Base-by-base conservation (phyloP, 176 grass and related monocot genomes). In the Lolium perenne region DNA sequence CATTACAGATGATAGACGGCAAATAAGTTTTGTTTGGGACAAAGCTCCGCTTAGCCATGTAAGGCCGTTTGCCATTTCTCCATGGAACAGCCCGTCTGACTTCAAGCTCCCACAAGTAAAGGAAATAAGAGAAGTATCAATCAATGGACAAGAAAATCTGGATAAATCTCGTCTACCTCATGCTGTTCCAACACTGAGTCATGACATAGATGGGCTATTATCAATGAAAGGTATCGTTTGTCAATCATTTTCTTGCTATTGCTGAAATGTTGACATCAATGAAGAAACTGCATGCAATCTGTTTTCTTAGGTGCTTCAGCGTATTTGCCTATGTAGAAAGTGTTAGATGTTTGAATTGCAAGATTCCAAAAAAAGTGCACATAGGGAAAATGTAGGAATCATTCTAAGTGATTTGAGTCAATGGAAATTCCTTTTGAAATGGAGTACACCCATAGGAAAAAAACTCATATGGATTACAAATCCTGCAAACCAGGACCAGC, bases 11-110 rank as follows among this genome's bases (percentile, higher is more conserved):
- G 94, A 99, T 79, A 91, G 83, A 74, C 87, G 83, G 9, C 88
- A 94, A 74, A 92, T 95, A 89, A 96, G 89, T 88, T 96, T 93
- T 86, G 86, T 94, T 51, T 99, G 94, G 97, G 91, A 94, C 73
- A 94, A 90, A 86, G 72, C 89, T 59, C 85, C 89, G 35, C 82
- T 85, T 55, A 90, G 78, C 67, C 86, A 89, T 61, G 86, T 74
- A 89, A 94, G 80, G 68, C 88, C 90, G 70, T 87, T 80, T 15
- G 40, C 63, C 79, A 64, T 46, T 79, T 80, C 90, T 87, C 88
- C 85, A 58, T 91, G 88, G 92, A 90, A 94, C 51, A 80, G 79
- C 46, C 81, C 66, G 58, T 91, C 87, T 82, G 92, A 95, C 79
- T 91, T 93, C 70, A 98, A 94, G 78, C 40, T 88, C 68, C 78